phyloP scores from a whole-genome alignment of 768 basidiomycete species.

The Suillus decipiens region DNA sequence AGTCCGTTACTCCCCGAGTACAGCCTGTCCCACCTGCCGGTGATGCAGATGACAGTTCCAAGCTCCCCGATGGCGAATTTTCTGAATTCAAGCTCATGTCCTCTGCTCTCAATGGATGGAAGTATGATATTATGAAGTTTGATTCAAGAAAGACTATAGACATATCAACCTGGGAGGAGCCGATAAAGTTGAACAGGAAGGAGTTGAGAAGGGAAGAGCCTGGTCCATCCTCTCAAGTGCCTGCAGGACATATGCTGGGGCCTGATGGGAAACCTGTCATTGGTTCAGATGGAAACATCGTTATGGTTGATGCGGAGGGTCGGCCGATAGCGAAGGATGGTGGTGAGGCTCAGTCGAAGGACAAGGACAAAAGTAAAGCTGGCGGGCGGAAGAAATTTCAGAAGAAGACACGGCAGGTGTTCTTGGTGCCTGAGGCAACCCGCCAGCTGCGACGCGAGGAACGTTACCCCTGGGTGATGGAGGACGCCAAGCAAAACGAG shows the following conservation, averaged over 20 bases:
- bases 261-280: constrained; percentile 84
- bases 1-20: constrained; percentile 40
- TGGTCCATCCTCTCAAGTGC: constrained; percentile 41
- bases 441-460: constrained; percentile 83
- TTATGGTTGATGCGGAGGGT: constrained; percentile 82
- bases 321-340: constrained; percentile 56
- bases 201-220: constrained; percentile 59
- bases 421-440: constrained; percentile 74
- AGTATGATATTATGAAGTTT: constrained; percentile 93
- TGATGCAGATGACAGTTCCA: constrained; percentile 52
- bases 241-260: constrained; percentile 76
- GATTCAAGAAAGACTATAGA: constrained; percentile 74
- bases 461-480: constrained; percentile 90
- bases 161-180: constrained; percentile 64
- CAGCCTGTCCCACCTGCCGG: constrained; percentile 40
- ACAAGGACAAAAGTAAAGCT: constrained; percentile 36
- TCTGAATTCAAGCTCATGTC: constrained; percentile 81
- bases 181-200: constrained; percentile 88
- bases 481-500: constrained; percentile 72
- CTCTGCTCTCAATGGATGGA: constrained; percentile 82
- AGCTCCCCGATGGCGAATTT: constrained; percentile 67
- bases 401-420: constrained; percentile 85
- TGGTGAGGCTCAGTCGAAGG: constrained; percentile 32
- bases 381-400: constrained; percentile 72
- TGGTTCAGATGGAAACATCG: constrained; percentile 71